Evolutionary conservation across 2,329 filamentous ascomycete genomes (phyloP).

Genomic region (Ophiostoma ips): DNA sequence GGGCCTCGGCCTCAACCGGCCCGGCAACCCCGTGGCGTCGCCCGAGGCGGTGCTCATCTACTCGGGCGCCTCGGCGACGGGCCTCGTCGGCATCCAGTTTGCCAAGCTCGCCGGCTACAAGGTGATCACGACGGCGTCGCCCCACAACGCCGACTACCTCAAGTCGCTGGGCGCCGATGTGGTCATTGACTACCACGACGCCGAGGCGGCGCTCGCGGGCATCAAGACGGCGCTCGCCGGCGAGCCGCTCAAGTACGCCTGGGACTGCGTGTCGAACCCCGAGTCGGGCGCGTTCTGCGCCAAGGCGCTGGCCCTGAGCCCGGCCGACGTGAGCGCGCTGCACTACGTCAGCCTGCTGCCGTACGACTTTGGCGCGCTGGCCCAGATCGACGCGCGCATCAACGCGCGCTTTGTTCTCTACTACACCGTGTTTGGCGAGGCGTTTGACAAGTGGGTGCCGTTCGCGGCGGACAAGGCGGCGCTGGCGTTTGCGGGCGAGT

Average conservation of each 20-base stretch:
- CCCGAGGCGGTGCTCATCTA: conserved; percentile 29
- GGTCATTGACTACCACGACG: conserved; percentile 31
- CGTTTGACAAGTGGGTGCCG: conserved; percentile 13
- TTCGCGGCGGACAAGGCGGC: conserved; percentile 14
- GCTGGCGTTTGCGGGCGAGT: conserved; percentile 21
- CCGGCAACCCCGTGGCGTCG: conserved; percentile 18
- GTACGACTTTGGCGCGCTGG: conserved; percentile 14
- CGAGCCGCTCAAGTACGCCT: conserved; percentile 18
- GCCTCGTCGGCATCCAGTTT: conserved; percentile 35
- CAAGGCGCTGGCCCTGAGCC: conserved; percentile 6
- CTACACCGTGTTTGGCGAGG: conserved; percentile 23
- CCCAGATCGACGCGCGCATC: conserved; percentile 31
- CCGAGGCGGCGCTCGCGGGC: conserved; percentile 13
- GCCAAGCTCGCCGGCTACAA: conserved; percentile 27
- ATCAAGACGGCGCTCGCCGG: conserved; percentile 15
- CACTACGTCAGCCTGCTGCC: conserved; percentile 11
- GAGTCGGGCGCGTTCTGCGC: conserved; percentile 21
- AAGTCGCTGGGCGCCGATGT: conserved; percentile 29
- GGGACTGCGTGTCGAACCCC: conserved; percentile 23
- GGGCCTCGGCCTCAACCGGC: conserved; percentile 30
- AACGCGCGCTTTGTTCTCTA: conserved; percentile 16
- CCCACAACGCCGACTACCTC: conserved; percentile 25
- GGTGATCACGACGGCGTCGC: conserved; percentile 27
- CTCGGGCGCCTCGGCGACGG: conserved; percentile 39
- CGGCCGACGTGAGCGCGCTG: conserved; percentile 1